These are phyloP conservation scores for Laburnicola sp. DNA, from an alignment of 2,329 filamentous ascomycete species.

Conservation along the genomic window DNA sequence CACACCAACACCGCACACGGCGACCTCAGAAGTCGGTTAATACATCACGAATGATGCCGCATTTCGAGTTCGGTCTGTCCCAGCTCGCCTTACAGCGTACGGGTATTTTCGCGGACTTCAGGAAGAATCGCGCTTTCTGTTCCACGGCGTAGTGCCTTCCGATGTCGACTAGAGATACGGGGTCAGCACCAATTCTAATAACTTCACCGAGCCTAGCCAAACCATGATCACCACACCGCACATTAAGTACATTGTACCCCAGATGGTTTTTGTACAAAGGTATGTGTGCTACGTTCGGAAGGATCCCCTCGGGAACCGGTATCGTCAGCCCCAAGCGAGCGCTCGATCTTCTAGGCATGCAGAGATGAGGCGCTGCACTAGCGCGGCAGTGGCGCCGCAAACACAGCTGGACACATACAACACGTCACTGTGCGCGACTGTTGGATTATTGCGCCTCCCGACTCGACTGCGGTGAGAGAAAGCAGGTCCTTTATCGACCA, in stretches of 20 bases:
- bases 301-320: slow-evolving; percentile 7
- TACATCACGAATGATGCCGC: not conserved
- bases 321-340: slow-evolving; percentile 2
- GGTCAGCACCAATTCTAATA: not conserved
- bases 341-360: not conserved
- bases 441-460: not conserved
- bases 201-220: not conserved
- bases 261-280: not conserved
- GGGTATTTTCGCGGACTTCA: not conserved
- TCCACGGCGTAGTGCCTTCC: not conserved
- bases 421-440: slow-evolving; percentile 3
- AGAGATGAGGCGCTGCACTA: slow-evolving; percentile 5
- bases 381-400: not conserved
- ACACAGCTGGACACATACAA: not conserved
- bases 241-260: not conserved
- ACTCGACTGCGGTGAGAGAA: not conserved
- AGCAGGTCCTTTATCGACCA: not conserved
- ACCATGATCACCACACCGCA: not conserved
- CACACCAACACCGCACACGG: not conserved
- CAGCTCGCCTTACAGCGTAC: not conserved
- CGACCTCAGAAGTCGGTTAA: not conserved
- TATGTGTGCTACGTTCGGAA: slow-evolving; percentile 2
- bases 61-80: not conserved
- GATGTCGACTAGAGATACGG: not conserved
- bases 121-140: not conserved